phyloP scores from a whole-genome alignment of 2,329 filamentous ascomycete genomes.

The Venturia nashicola region DNA sequence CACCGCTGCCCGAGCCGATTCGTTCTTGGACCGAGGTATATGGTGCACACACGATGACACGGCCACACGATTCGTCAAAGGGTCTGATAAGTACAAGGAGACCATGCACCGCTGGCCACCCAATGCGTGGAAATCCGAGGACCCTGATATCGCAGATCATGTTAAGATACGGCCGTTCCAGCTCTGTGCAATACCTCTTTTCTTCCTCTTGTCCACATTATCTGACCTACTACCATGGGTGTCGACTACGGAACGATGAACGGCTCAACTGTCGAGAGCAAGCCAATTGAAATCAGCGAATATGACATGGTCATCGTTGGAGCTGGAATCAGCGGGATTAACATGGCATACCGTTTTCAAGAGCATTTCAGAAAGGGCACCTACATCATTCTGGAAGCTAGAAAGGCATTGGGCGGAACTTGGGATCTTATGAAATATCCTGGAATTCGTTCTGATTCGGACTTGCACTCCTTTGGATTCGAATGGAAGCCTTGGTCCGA shows the following conservation, averaged over 20 bases:
- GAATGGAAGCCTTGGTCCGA: conserved; percentile 57
- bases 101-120: background rate
- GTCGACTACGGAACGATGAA: background rate
- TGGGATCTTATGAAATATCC: conserved; percentile 63
- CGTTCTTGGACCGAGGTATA: background rate
- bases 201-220: background rate
- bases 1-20: background rate
- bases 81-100: background rate
- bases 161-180: background rate
- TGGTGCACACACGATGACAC: background rate
- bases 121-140: background rate
- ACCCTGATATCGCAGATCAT: background rate
- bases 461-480: conserved; percentile 45
- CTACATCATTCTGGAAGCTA: conserved; percentile 59
- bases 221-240: background rate
- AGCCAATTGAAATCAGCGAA: conserved; percentile 10
- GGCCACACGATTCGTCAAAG: background rate
- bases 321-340: conserved; percentile 65
- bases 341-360: conserved; percentile 57
- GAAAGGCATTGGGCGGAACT: conserved; percentile 57
- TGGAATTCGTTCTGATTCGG: conserved; percentile 45
- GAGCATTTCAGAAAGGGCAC: conserved; percentile 39
- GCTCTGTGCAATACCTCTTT: background rate
- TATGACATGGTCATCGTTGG: conserved; percentile 50
- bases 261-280: background rate